These are phyloP conservation scores for Gossypium schwendimanii DNA, from an alignment of 441 rosid genomes.

Conservation along the genomic window DNA sequence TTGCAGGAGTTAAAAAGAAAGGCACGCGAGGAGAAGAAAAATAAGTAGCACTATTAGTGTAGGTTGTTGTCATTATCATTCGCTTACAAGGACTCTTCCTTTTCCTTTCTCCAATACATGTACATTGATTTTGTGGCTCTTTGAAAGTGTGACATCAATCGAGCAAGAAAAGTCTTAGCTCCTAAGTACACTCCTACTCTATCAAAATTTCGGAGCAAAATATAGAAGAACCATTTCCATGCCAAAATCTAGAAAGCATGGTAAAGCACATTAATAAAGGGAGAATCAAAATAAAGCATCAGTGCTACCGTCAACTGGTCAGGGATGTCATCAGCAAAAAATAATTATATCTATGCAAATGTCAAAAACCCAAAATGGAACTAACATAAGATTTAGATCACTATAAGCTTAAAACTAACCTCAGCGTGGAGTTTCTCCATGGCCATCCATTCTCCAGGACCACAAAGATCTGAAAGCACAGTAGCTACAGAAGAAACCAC, in stretches of 20 bases:
- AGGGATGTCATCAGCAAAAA: neutral
- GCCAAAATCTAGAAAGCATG: neutral
- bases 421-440: constrained; percentile 85
- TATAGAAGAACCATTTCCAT: neutral
- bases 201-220: neutral
- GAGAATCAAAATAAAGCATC: neutral
- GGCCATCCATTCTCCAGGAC: constrained; percentile 98
- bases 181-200: neutral
- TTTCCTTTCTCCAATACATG: neutral
- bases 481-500: constrained; percentile 95
- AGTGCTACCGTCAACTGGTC: neutral
- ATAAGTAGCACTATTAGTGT: neutral
- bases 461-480: constrained; percentile 87
- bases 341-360: neutral
- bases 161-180: neutral
- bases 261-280: neutral
- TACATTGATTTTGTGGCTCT: neutral
- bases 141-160: neutral
- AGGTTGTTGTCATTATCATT: neutral
- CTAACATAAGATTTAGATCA: neutral
- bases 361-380: neutral
- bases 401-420: constrained; percentile 35
- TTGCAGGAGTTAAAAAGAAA: neutral
- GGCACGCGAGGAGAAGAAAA: neutral
- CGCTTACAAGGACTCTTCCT: neutral